A percentile compares a stretch with the other conserved stretches of the same genome.
Conservation (phyloP, 2,329 filamentous ascomycete species). For the Lecanicillium sp. region DNA sequence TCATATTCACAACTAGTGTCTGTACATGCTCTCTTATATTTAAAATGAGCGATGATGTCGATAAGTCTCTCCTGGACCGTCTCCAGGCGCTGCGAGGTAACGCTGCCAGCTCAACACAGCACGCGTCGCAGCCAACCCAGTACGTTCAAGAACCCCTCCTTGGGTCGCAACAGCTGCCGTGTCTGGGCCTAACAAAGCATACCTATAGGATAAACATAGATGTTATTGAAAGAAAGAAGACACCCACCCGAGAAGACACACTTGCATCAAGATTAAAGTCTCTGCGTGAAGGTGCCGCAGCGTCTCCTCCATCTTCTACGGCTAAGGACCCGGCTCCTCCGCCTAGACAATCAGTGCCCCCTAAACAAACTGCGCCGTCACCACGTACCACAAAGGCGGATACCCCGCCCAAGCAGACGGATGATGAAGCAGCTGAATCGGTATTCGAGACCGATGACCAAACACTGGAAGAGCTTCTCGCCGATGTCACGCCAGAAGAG, state of each 20-base stretch:
- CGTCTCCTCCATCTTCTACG: conserved; percentile 12
- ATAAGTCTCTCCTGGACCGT: conserved; percentile 43
- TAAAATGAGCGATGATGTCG: conserved; percentile 28
- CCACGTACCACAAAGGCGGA: conserved; percentile 1
- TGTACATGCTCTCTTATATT: neutral
- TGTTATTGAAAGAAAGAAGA: conserved; percentile 33
- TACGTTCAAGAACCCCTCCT: neutral
- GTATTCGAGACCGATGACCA: conserved; percentile 42
- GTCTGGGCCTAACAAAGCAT: conserved; percentile 8
- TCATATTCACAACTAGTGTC: no score
- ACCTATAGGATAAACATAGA: conserved; percentile 24
- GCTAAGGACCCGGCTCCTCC: neutral
- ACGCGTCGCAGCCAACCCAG: conserved; percentile 30
- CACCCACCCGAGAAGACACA: conserved; percentile 40
- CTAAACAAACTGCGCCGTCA: neutral
- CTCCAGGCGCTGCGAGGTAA: conserved; percentile 44
- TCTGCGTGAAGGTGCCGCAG: conserved; percentile 33
- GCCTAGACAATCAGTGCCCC: neutral
- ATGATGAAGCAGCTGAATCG: conserved; percentile 28
- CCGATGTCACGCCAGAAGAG: conserved; percentile 30
- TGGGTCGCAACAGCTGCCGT: neutral
- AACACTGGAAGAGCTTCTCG: conserved; percentile 44
- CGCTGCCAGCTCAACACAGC: conserved; percentile 24
- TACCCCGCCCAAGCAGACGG: conserved; percentile 2
- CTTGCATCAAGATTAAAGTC: conserved; percentile 44